Evolutionary conservation across 257 asterid genomes (phyloP), one percentile per base, ranked within the genome.

Genomic region (Ballota nigra): DNA sequence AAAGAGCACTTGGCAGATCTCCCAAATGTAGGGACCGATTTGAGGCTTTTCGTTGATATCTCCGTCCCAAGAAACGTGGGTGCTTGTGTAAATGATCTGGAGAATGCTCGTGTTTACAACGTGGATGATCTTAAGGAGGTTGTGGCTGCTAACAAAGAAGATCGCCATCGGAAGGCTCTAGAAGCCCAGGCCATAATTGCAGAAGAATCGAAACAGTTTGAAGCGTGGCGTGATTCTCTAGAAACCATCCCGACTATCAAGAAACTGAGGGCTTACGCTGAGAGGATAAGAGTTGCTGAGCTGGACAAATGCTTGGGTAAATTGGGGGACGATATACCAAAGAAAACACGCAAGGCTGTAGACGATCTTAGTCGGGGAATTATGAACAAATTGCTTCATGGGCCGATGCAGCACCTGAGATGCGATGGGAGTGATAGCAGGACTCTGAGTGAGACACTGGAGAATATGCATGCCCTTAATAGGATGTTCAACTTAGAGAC

Each of bases 341-440:
- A 92, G 83, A 90, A 88, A 85, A 81, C 89, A 3, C 73, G 85
- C 69, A 90, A 83, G 81, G 96, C 96, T 4, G 91, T 90, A 11
- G 96, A 92, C 76, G 97, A 92, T 79, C 92, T 92, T 33, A 90
- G 97, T 78, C 61, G 92, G 29, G 98, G 97, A 28, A 88, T 92
- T 1, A 89, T 90, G 22, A 92, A 92, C 85, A 92, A 90, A 83
- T 85, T 92, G 47, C 91, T 92, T 72, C 97, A 90, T 56, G 98
- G 98, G 19, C 98, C 98, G 0, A 92, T 92, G 98, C 97, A 92
- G 81, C 98, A 92, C 72, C 78, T 92, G 60, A 85, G 98, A 79
- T 90, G 98, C 58, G 98, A 90, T 71, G 98, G 97, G 66, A 92
- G 91, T 68, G 98, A 92, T 31, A 87, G 86, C 75, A 82, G 98